Evolutionary conservation across 495 filamentous ascomycete genomes (phyloP), one percentile per base, ranked within the genome.

Genomic region (Penicillium flavigenum): DNA sequence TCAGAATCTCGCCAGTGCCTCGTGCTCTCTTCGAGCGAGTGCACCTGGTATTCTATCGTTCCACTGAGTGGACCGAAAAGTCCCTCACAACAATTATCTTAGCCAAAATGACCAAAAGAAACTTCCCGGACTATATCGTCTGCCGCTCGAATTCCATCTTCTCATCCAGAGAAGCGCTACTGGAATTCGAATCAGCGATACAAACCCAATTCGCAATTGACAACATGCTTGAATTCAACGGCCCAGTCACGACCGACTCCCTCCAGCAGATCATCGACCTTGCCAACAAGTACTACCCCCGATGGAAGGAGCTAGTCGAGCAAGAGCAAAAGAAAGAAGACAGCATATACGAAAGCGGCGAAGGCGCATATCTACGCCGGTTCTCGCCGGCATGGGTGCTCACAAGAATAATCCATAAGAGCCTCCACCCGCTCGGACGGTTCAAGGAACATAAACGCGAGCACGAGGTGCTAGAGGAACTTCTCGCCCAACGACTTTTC

Each of bases 11-110:
- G 1, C 70, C 85, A 2, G 76, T 85, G 8, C 81, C 86, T n/a
- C 82, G 90, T 54, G 88, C 84, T 56, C 81, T 98, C 5, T 98
- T 98, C 63, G 92, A 96, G 66, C 83, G 94, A 31, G 90, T 97
- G 2, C 93, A 98, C 72, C 74, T 98, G 7, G 92, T 98, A 48
- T 98, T 96, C 67, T 97, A 97, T 66, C 81, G 92, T 31, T 97
- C 92, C 27, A 96, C 92, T 0, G 92, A 96, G 68, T 98, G 93
- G 92, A 94, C 92, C 0, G 94, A 97, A 63, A 97, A 96, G 63
- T 96, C 93, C 11, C 81, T 98, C 3, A 96, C 90, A 2, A 93
- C 92, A 3, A 93, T 98, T 58, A 96, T 98, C 55, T 83, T 98
- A 11, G 90, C 94, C 14, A 90, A 91, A 52, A 94, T 92, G 27